Conservation (phyloP, 257 asterid genomes). For the Plantago elongata region DNA sequence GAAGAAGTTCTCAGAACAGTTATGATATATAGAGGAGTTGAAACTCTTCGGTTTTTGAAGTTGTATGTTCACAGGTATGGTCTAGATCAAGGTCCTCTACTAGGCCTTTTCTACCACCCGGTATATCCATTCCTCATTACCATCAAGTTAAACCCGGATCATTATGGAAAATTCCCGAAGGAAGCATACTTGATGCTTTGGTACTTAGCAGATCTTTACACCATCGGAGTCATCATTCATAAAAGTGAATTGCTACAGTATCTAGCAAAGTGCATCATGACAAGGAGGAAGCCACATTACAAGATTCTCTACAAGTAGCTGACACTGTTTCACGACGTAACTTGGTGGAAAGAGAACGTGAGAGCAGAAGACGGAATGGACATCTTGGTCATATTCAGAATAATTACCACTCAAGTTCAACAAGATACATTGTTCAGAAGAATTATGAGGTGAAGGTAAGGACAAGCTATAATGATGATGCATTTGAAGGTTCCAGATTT, state of each 20-base stretch:
- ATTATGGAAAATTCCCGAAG: background rate
- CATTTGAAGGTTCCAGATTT: background rate
- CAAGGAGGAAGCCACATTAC: background rate
- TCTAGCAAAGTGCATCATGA: background rate
- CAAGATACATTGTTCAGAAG: background rate
- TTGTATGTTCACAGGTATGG: background rate
- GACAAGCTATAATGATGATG: background rate
- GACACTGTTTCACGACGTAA: background rate
- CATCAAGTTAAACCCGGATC: background rate
- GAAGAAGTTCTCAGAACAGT: background rate
- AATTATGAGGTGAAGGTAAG: background rate
- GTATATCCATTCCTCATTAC: background rate
- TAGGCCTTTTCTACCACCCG: background rate
- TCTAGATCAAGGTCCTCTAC: background rate
- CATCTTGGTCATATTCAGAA: background rate
- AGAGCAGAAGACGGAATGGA: background rate
- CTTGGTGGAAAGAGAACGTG: conserved; percentile 1
- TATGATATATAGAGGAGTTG: background rate
- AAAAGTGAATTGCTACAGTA: background rate
- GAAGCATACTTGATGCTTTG: background rate
- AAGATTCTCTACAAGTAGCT: background rate
- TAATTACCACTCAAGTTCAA: background rate
- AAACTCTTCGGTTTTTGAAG: background rate
- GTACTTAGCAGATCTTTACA: background rate
- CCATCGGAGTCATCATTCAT: background rate